These are phyloP conservation scores for Ananas comosus DNA, from an alignment of 176 grass and related monocot genomes.

Conservation along the genomic window DNA sequence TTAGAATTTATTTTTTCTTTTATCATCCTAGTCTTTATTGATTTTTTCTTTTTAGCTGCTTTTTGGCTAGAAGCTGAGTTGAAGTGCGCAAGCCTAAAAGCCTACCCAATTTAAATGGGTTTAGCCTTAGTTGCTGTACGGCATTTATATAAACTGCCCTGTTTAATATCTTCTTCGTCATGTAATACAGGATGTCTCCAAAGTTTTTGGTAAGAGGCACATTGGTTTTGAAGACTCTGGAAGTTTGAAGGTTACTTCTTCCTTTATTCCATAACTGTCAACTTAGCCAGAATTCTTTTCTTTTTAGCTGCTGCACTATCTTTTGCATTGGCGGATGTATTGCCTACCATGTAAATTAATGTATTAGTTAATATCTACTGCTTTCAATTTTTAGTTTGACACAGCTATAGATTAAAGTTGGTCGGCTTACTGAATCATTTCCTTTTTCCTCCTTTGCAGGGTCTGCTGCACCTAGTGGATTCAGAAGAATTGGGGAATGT, in stretches of 20 bases:
- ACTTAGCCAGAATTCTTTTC: background rate
- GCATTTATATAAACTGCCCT: background rate
- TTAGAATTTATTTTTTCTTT: too few species aligned
- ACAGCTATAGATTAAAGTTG: background rate
- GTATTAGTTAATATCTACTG: too few species aligned
- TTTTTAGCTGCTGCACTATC: background rate
- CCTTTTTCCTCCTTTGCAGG: conserved; percentile 18
- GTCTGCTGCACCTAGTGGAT: conserved; percentile 33
- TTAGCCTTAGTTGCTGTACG: background rate
- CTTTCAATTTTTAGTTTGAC: background rate
- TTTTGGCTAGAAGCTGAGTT: too few species aligned
- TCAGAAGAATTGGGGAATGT: conserved; percentile 27
- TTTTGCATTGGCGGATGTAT: background rate
- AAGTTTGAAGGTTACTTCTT: conserved; percentile 23
- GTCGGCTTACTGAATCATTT: background rate
- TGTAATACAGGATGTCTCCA: conserved; percentile 27
- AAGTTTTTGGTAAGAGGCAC: conserved; percentile 19
- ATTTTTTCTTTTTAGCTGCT: too few species aligned
- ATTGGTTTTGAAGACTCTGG: conserved; percentile 22
- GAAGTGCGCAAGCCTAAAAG: too few species aligned
- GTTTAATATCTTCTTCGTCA: background rate
- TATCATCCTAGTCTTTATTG: too few species aligned
- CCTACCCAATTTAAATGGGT: too few species aligned
- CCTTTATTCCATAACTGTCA: background rate
- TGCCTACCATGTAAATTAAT: background rate